These are phyloP conservation scores for Hexamita inflata DNA, from an alignment of 208 protist genomes.

Conservation along the genomic window DNA sequence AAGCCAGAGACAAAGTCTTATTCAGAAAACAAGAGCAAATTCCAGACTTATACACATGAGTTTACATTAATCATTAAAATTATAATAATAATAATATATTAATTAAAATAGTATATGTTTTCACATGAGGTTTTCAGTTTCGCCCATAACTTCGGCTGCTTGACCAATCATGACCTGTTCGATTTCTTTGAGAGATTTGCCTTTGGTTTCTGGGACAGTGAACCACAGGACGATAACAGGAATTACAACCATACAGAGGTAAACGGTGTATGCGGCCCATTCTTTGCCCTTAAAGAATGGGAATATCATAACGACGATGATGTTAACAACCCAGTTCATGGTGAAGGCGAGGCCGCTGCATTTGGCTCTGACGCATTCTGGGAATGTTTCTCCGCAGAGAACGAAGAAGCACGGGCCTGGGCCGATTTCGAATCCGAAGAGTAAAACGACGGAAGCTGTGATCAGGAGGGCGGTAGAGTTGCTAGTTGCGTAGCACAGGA, in stretches of 20 bases:
- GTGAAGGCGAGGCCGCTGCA: background rate
- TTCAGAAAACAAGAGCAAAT: constrained; percentile 89
- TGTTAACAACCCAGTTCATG: background rate
- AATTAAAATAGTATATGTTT: no score
- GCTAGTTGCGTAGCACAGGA: background rate
- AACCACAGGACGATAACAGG: background rate
- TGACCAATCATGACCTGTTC: background rate
- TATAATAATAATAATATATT: no score
- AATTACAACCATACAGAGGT: background rate
- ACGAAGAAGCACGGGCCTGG: background rate
- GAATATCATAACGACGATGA: constrained; percentile 18
- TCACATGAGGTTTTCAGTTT: no score
- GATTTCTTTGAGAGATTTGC: constrained; percentile 2
- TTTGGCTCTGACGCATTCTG: background rate
- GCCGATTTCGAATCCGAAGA: background rate
- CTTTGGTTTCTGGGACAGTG: constrained; percentile 6
- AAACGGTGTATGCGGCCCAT: background rate
- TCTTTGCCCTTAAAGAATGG: background rate
- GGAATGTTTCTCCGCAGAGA: constrained; percentile 10
- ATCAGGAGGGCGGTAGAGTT: background rate
- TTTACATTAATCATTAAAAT: no score
- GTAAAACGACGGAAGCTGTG: background rate
- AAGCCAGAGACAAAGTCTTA: constrained; percentile 96
- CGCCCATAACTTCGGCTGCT: no score
- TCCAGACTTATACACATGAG: constrained; percentile 30